Evolutionary conservation across 1,284 basidiomycete species (phyloP), one percentile per base, ranked within the genome.

Genomic region (Bondarzewia mesenterica): DNA sequence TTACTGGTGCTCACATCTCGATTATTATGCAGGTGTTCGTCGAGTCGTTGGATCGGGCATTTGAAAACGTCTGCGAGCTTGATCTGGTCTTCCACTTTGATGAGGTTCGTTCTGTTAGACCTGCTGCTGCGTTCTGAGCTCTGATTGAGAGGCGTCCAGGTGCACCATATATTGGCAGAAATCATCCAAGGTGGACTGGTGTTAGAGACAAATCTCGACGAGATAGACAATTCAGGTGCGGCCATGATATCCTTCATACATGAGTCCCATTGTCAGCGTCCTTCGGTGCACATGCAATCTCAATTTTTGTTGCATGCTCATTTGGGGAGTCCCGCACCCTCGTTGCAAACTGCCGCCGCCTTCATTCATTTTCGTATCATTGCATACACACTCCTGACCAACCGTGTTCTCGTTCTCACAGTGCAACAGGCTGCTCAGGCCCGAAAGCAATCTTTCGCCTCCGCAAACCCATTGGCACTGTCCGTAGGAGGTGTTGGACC

Each of bases 41-140:
- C 42, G 96, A 99, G 70, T 87, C 90, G 1, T 74, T 99, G 23
- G 96, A 99, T 64, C 76, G 92, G 41, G 85, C 91, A 21, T 99
- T 99, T 62, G 93, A 97, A 71, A 98, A 98, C 60, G 96, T 99
- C 0, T 99, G 96, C 71, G 96, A 99, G 68, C 75, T 99, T 41
- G 96, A 99, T 64, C 75, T 99, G 22, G 95, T 99, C 50, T 99
- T 99, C 66, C 93, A 98, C 68, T 99, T 97, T 60, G 95, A 99
- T 64, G 91, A 98, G 73, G 94, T 93, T 52, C 37, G 74, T 60
- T 36, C 21, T 12, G 4, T 27, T 6, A 12, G 16, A n/a, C 32
- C 3, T 1, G 25, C 22, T 15, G 22, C 15, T 26, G 15, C 18
- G 38, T 5, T 18, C 35, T 23, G 14, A 37, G 7, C 25, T 4